These are phyloP conservation scores for Cladophialophora bantiana DNA, from an alignment of 2,329 filamentous ascomycete species.

Conservation along the genomic window DNA sequence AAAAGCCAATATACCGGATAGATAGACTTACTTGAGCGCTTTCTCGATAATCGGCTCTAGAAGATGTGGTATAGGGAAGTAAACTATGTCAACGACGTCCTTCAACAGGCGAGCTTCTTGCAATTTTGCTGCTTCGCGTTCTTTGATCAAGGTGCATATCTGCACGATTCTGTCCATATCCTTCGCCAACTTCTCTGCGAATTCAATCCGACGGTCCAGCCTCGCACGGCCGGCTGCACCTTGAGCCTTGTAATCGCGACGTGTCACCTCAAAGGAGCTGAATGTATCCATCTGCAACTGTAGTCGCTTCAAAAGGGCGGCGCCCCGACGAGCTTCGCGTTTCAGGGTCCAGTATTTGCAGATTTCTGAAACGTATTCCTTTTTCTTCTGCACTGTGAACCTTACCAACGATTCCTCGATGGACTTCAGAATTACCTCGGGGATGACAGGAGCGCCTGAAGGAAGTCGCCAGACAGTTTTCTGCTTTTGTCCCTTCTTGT, in stretches of 20 bases:
- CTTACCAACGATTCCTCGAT: conserved; percentile 83
- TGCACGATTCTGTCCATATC: conserved; percentile 79
- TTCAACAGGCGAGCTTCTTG: conserved; percentile 77
- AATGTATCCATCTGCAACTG: conserved; percentile 96
- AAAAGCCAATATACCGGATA: conserved; percentile 29
- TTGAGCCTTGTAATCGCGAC: conserved; percentile 95
- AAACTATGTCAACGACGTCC: conserved; percentile 83
- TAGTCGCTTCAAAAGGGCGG: conserved; percentile 87
- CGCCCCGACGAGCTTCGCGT: conserved; percentile 87
- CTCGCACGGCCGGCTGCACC: conserved; percentile 80
- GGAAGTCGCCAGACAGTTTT: conserved; percentile 89
- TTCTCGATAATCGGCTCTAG: conserved; percentile 80
- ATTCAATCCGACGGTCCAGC: conserved; percentile 83
- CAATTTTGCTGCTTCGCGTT: conserved; percentile 79
- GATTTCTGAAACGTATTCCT: conserved; percentile 82
- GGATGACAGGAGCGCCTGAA: conserved; percentile 93
- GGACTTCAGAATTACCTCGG: conserved; percentile 82
- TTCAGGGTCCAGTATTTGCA: conserved; percentile 99
- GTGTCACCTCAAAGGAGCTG: conserved; percentile 94
- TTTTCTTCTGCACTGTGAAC: conserved; percentile 84
- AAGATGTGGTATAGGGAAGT: conserved; percentile 84
- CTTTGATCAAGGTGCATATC: conserved; percentile 73
- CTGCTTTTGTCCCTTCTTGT: conserved; percentile 60
- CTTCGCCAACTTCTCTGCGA: conserved; percentile 70
- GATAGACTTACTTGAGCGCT: conserved; percentile 74